Conservation (phyloP, 306 rosid genomes). For the Rosa multiflora region DNA sequence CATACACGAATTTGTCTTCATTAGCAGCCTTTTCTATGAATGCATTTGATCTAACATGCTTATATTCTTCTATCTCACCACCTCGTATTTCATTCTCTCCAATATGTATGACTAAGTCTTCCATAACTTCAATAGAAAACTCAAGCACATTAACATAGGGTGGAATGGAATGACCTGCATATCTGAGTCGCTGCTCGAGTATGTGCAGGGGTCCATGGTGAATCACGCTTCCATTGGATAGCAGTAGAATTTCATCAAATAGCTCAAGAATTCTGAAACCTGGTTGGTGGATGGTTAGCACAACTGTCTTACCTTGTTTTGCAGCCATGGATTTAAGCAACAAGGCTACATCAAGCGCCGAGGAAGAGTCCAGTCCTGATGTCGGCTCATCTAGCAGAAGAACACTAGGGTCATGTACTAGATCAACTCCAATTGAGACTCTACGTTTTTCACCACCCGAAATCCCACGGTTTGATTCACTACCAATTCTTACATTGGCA, state of each 20-base stretch:
- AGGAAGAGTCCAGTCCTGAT: conserved; percentile 47
- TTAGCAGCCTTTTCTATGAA: neutral
- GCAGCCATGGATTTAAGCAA: conserved; percentile 46
- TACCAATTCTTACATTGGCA: conserved; percentile 31
- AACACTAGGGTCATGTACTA: conserved; percentile 46
- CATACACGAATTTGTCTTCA: conserved; percentile 23
- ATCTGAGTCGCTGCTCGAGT: conserved; percentile 31
- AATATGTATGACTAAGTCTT: conserved; percentile 17
- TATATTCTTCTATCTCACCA: conserved; percentile 7
- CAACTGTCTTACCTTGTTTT: conserved; percentile 42
- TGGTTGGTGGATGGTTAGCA: conserved; percentile 51
- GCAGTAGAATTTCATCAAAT: conserved; percentile 39
- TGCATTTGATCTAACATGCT: conserved; percentile 1
- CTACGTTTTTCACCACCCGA: conserved; percentile 47
- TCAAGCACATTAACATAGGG: conserved; percentile 42
- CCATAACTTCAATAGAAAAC: conserved; percentile 43
- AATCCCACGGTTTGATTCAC: conserved; percentile 33
- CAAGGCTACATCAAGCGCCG: conserved; percentile 39
- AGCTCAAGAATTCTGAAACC: conserved; percentile 43
- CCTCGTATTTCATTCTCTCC: conserved; percentile 21
- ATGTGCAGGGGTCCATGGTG: conserved; percentile 39
- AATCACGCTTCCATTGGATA: conserved; percentile 38
- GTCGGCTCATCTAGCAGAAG: conserved; percentile 53
- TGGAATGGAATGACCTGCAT: conserved; percentile 40
- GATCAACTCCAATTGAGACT: conserved; percentile 43